A percentile compares a stretch with the other conserved stretches of the same genome.
Evolutionary conservation across 805 yeast species (phyloP).

Genomic region (Saccharomycopsis sp.): DNA sequence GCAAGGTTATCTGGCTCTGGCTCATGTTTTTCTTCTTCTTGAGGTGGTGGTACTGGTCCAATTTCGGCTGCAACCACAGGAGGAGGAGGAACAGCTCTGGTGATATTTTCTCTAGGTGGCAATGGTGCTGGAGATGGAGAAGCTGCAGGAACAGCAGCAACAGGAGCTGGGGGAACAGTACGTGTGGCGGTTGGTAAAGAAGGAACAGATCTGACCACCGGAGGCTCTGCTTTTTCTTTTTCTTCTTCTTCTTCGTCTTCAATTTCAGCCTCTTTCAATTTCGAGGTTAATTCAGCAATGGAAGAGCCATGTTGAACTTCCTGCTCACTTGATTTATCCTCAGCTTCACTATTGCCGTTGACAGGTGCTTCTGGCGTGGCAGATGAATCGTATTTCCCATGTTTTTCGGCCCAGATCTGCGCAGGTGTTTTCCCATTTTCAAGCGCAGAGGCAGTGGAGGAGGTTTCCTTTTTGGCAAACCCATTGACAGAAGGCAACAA

Average conservation of each 20-base stretch:
- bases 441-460: conserved; percentile 48
- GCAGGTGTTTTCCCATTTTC: conserved; percentile 86
- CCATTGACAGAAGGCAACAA: conserved; percentile 11
- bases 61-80: conserved; percentile 24
- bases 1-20: conserved; percentile 26
- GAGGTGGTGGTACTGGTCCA: conserved; percentile 24
- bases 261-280: conserved; percentile 24
- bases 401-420: conserved; percentile 89
- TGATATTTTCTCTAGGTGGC: conserved; percentile 20
- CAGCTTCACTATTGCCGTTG: conserved; percentile 25
- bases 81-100: conserved; percentile 26
- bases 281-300: conserved; percentile 18
- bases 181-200: conserved; percentile 8
- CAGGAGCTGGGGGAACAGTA: conserved; percentile 2
- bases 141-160: conserved; percentile 1
- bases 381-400: conserved; percentile 49
- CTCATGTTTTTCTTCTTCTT: too few relatives aligned
- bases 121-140: conserved; percentile 14
- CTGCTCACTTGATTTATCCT: conserved; percentile 1
- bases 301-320: conserved; percentile 8
- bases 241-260: conserved; percentile 23
- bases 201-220: conserved; percentile 4
- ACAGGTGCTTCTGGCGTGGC: conserved; percentile 22
- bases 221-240: conserved; percentile 21
- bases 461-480: conserved; percentile 33